Evolutionary conservation across 2,329 filamentous ascomycete species (phyloP), one percentile per base, ranked within the genome.

Genomic region (Thermoascus crustaceus): DNA sequence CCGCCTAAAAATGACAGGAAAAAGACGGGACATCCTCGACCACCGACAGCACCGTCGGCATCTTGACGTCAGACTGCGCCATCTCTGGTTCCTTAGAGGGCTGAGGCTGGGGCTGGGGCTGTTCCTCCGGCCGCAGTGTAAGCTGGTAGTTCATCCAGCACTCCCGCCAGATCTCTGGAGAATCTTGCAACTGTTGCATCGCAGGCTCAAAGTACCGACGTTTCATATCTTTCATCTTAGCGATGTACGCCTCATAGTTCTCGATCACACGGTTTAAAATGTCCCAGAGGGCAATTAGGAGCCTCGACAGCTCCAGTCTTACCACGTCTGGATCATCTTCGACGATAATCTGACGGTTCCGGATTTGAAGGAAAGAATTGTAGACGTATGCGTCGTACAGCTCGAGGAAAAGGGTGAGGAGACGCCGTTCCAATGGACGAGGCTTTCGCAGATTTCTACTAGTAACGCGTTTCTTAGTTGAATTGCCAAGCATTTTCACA

Each of bases 331-430:
- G 13, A 1, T 25, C 22, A 1, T 37, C 36, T 18, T 52, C 40
- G 0, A 9, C 26, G 3, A 41, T 7, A n/a, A 49, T 31, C n/a
- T 47, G 45, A 2, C 37, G 34, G 34, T 47, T 46, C 25, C 45
- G 42, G 9, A 44, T 37, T 9, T 33, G 29, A 5, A 53, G 32
- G 26, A 53, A 56, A 10, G 43, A 32, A 3, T 32, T 43, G 35
- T 49, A 51, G 20, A 57, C 26, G 41, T 46, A 52, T n/a, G 40
- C 31, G 7, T 56, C 52, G 27, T 46, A 58, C 2, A 58, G 35
- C 5, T 50, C 41, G 19, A 46, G 34, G 27, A 49, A 50, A 25
- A 47, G 21, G 13, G 31, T 17, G 1, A 58, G 44, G 3, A 57
- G 41, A 4, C 20, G 34, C 4, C 43, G 35, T 31, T 57, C 54